Percentiles rank a stretch among this genome's conserved stretches.
phyloP scores from a whole-genome alignment of 2,329 filamentous ascomycete species.

The Tricladium varicosporioides region DNA sequence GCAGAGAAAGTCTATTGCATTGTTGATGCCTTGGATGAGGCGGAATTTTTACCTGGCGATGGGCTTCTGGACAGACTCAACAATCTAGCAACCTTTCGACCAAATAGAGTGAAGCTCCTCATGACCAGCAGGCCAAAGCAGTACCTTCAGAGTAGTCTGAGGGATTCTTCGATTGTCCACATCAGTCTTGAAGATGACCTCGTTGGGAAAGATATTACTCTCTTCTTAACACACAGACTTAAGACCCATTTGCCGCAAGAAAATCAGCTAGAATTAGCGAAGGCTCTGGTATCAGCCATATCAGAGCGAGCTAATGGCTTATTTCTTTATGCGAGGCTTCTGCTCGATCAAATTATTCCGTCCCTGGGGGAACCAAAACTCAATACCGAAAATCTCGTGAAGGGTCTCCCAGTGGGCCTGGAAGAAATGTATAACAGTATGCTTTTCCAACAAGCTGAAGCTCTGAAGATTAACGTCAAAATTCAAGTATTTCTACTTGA shows the following conservation, averaged over 20 bases:
- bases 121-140: conserved; percentile 26
- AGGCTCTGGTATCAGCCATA: conserved; percentile 11
- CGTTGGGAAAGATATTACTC: conserved; percentile 20
- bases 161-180: conserved; percentile 17
- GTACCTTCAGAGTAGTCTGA: conserved; percentile 19
- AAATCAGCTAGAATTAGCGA: neutral
- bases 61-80: conserved; percentile 14
- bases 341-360: conserved; percentile 23
- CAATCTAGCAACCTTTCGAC: conserved; percentile 11
- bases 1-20: conserved; percentile 40
- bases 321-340: conserved; percentile 25
- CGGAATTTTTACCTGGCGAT: conserved; percentile 24
- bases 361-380: conserved; percentile 4
- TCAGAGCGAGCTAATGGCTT: conserved; percentile 19
- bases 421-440: conserved; percentile 30
- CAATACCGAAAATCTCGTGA: neutral
- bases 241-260: conserved; percentile 1
- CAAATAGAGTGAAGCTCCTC: conserved; percentile 18
- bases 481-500: conserved; percentile 25
- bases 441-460: conserved; percentile 9
- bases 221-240: conserved; percentile 16
- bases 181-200: conserved; percentile 22
- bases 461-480: conserved; percentile 12
- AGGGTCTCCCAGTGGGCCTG: conserved; percentile 19
- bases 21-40: conserved; percentile 41